phyloP scores from a whole-genome alignment of 73 alveolate genomes.

The Breviolum minutum region DNA sequence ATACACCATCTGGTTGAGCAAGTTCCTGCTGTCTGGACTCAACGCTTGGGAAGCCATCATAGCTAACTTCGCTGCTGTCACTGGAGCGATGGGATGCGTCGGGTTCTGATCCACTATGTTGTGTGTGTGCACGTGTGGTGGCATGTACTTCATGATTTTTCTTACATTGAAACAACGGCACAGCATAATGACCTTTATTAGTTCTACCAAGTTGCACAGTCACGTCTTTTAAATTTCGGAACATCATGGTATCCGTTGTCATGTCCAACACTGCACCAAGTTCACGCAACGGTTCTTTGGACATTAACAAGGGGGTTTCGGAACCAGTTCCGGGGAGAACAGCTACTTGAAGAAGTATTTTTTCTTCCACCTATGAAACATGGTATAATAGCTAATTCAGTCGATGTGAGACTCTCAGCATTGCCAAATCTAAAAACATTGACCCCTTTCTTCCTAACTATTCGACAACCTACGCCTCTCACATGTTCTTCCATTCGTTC shows the following conservation, averaged over 20 bases:
- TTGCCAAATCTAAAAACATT: not conserved
- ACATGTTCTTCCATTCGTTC: not conserved
- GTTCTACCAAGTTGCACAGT: not conserved
- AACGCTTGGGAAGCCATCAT: too few relatives aligned
- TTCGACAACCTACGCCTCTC: not conserved
- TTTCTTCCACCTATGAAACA: not conserved
- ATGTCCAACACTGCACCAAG: not conserved
- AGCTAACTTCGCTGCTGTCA: too few relatives aligned
- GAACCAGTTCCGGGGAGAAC: not conserved
- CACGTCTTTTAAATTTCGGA: not conserved
- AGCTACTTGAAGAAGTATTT: not conserved
- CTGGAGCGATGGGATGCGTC: too few relatives aligned
- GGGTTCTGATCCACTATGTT: not conserved
- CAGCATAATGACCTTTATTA: not conserved
- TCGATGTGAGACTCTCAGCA: not conserved
- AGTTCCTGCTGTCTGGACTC: too few relatives aligned
- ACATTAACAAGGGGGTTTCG: conserved; percentile 3
- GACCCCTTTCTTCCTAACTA: not conserved
- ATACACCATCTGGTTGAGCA: too few relatives aligned
- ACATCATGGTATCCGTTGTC: not conserved
- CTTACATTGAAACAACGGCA: not conserved
- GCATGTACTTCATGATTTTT: not conserved
- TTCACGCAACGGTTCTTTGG: conserved; percentile 2
- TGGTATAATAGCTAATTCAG: not conserved
- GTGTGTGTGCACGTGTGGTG: not conserved